Conservation (phyloP, 148 eudicot genomes). For the Amaranthus cruentus region DNA sequence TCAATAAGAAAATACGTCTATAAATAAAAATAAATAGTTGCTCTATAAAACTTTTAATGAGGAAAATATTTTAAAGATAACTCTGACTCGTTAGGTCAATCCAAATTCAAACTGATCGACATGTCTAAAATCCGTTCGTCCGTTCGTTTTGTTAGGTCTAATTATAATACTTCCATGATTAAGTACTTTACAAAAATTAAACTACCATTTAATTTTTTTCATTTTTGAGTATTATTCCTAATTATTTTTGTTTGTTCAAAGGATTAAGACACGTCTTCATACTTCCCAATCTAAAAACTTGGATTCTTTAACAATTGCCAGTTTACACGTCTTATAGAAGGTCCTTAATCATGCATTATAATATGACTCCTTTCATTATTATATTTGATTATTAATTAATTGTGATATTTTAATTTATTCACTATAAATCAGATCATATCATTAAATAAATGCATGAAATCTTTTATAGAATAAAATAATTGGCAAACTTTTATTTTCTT, state of each 20-base stretch:
- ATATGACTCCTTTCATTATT: neutral
- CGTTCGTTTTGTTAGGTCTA: too few species aligned
- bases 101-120: too few species aligned
- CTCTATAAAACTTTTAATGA: too few species aligned
- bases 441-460: neutral
- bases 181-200: too few species aligned
- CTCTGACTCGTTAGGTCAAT: too few species aligned
- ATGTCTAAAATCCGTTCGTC: too few species aligned
- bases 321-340: slow-evolving; percentile 16
- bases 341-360: neutral
- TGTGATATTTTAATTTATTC: neutral
- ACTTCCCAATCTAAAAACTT: neutral
- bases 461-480: neutral
- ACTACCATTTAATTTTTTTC: too few species aligned
- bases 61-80: too few species aligned
- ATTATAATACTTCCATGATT: too few species aligned
- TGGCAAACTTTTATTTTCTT: neutral
- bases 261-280: slow-evolving; percentile 17
- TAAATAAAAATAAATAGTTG: too few species aligned
- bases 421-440: slow-evolving; percentile 18
- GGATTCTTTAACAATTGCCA: slow-evolving; percentile 7
- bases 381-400: neutral
- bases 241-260: neutral
- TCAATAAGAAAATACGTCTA: too few species aligned
- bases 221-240: too few species aligned